Conservation (phyloP, 345 rosid genomes). For the Eucalyptus pauciflora region DNA sequence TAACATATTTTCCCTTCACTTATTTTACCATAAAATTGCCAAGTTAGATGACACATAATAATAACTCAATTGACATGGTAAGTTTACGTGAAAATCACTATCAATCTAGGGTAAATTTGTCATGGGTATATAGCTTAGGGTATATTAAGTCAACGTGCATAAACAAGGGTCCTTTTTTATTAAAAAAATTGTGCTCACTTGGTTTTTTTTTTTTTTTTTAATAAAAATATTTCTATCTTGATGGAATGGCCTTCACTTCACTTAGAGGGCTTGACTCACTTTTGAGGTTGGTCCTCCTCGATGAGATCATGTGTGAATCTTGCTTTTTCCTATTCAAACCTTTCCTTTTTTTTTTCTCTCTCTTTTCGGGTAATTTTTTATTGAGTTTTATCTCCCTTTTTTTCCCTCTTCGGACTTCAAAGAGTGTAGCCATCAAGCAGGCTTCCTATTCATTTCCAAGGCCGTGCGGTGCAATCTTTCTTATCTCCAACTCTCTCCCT, state of each 20-base stretch:
- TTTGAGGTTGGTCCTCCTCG: neutral
- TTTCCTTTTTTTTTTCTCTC: neutral
- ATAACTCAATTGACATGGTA: too few relatives aligned
- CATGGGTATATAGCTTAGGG: fast-evolving
- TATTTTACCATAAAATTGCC: too few relatives aligned
- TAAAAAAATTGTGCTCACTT: neutral
- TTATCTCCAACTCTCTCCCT: neutral
- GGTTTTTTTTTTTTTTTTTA: neutral
- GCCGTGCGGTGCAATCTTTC: neutral
- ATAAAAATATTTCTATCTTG: neutral
- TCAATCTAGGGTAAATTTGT: too few relatives aligned
- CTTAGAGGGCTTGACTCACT: neutral
- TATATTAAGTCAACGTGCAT: neutral
- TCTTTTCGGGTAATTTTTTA: neutral
- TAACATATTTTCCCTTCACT: too few relatives aligned
- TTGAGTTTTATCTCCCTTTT: neutral
- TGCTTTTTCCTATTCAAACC: neutral
- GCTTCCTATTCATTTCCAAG: neutral
- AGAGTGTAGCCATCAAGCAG: neutral
- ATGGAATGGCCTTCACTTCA: neutral
- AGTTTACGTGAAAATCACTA: too few relatives aligned
- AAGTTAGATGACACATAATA: too few relatives aligned
- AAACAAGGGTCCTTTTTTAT: neutral
- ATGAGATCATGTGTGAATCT: neutral
- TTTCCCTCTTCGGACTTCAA: neutral